Percentiles rank a stretch among this genome's conserved stretches.
phyloP scores from a whole-genome alignment of 2,329 filamentous ascomycete species.

The Ascochyta koolunga region DNA sequence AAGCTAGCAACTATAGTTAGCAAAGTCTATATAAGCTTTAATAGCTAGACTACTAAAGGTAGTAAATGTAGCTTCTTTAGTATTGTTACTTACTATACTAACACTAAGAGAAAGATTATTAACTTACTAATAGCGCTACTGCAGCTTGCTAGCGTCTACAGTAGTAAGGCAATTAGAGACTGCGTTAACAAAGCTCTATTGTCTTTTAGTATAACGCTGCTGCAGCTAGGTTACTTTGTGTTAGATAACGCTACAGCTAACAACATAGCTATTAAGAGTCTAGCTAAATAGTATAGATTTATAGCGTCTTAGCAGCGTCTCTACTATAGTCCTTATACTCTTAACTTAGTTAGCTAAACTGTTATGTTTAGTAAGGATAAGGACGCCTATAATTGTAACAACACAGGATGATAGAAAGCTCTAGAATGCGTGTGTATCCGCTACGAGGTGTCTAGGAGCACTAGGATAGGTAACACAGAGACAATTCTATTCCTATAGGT shows the following conservation, averaged over 20 bases:
- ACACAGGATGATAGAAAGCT: no score
- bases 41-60: not conserved
- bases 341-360: constrained; percentile 4
- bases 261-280: not conserved
- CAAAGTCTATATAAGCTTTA: not conserved
- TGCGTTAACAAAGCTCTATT: not conserved
- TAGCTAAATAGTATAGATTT: not conserved
- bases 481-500: no score
- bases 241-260: not conserved
- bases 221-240: not conserved
- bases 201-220: not conserved
- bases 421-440: no score
- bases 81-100: not conserved
- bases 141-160: not conserved
- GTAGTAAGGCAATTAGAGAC: not conserved
- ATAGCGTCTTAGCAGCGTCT: not conserved
- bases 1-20: not conserved
- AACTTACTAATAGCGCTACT: not conserved
- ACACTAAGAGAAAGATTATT: not conserved
- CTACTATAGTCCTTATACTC: not conserved
- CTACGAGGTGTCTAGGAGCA: no score
- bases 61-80: not conserved
- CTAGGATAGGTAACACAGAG: no score
- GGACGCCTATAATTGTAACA: no score
- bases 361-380: not conserved